Percentiles rank a stretch among this genome's conserved stretches.
Evolutionary conservation across 176 grass and related monocot species (phyloP).

Genomic region (Oryza rufipogon): DNA sequence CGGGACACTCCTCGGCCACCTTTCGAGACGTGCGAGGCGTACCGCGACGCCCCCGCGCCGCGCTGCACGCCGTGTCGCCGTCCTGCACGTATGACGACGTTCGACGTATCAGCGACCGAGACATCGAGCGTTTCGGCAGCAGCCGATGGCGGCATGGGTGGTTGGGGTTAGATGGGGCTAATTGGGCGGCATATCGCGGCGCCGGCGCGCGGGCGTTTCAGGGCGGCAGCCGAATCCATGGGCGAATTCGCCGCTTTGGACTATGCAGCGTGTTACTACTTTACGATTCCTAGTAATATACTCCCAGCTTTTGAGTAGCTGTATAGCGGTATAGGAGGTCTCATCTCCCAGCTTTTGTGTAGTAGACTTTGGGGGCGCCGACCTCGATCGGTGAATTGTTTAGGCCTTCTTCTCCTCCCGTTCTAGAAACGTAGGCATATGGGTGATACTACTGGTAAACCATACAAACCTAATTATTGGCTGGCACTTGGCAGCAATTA

Average conservation of each 20-base stretch:
- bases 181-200: too few relatives aligned
- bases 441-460: background rate
- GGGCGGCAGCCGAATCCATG: background rate
- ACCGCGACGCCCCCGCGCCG: background rate
- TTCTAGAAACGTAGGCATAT: background rate
- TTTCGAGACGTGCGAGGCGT: background rate
- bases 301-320: background rate
- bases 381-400: background rate
- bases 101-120: background rate
- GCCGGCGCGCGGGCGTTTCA: background rate
- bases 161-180: background rate
- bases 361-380: background rate
- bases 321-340: background rate
- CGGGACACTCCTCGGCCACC: background rate
- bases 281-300: too few relatives aligned
- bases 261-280: background rate
- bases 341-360: background rate
- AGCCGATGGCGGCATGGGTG: background rate
- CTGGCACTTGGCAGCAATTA: background rate
- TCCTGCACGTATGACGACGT: too few relatives aligned
- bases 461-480: background rate
- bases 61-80: too few relatives aligned
- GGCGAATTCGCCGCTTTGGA: conserved; percentile 3
- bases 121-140: background rate
- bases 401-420: background rate